phyloP scores from a whole-genome alignment of 2,329 filamentous ascomycete genomes.

The Aspergillus sp. region DNA sequence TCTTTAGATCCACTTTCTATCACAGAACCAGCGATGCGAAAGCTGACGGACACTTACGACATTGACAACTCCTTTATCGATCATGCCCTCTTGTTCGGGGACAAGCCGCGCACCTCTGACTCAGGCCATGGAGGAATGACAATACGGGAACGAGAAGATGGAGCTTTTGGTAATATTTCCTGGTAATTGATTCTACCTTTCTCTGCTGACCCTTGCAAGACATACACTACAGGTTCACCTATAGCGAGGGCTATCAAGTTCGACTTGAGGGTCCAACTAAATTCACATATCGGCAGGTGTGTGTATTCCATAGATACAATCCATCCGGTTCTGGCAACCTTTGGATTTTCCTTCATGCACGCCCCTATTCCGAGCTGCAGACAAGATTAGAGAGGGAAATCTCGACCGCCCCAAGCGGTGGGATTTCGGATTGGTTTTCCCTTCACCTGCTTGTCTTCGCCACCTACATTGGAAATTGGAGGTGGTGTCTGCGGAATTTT shows the following conservation, averaged over 20 bases:
- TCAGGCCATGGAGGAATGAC: conserved; percentile 14
- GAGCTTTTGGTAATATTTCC: conserved; percentile 8
- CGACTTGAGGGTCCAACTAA: neutral
- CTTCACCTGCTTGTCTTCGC: conserved; percentile 13
- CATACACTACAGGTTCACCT: conserved; percentile 19
- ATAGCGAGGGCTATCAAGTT: conserved; percentile 6
- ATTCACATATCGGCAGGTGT: conserved; percentile 20
- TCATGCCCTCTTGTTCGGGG: conserved; percentile 18
- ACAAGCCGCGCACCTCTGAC: conserved; percentile 20
- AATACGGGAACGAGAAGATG: neutral
- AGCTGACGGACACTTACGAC: conserved; percentile 12
- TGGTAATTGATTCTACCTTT: neutral
- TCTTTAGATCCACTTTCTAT: conserved; percentile 16
- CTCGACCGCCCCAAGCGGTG: neutral
- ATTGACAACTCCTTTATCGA: conserved; percentile 15
- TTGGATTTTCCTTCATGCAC: conserved; percentile 20
- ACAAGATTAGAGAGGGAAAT: conserved; percentile 6
- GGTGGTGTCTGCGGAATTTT: conserved; percentile 13
- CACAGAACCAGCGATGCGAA: conserved; percentile 13
- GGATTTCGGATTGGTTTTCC: conserved; percentile 7
- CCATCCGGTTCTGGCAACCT: conserved; percentile 10
- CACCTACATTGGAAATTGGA: conserved; percentile 15
- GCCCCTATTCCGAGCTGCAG: conserved; percentile 7
- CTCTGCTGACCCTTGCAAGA: conserved; percentile 10
- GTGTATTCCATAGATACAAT: conserved; percentile 17